A percentile compares a stretch with the other conserved stretches of the same genome.
These are phyloP conservation scores for Pharus latifolius DNA, from an alignment of 176 grass and related monocot genomes.

Conservation along the genomic window DNA sequence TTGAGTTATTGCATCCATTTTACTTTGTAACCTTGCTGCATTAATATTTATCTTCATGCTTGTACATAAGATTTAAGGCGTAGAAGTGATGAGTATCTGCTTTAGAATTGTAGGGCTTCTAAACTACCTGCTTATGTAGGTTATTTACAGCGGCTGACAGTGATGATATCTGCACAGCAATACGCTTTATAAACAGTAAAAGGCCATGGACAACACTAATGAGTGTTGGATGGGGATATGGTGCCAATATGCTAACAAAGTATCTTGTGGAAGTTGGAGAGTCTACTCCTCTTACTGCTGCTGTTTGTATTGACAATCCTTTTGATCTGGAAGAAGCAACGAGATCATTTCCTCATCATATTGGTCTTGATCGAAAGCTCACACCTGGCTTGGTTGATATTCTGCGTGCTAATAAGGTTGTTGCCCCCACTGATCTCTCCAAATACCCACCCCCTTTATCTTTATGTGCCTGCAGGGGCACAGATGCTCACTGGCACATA, in stretches of 20 bases:
- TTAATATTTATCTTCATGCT: neutral
- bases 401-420: constrained; percentile 79
- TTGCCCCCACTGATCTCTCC: neutral
- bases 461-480: neutral
- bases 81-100: neutral
- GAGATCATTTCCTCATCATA: constrained; percentile 52
- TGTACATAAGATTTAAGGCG: neutral
- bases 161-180: constrained; percentile 67
- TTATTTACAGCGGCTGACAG: constrained; percentile 99
- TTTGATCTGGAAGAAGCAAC: constrained; percentile 90
- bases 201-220: constrained; percentile 85
- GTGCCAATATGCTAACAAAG: constrained; percentile 91
- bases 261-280: constrained; percentile 90
- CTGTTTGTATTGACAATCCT: constrained; percentile 80
- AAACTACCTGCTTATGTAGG: constrained; percentile 69
- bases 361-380: constrained; percentile 63
- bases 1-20: neutral
- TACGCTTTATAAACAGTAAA: constrained; percentile 54
- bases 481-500: neutral
- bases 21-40: neutral
- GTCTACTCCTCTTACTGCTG: constrained; percentile 79
- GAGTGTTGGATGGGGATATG: constrained; percentile 74
- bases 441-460: neutral
- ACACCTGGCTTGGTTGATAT: constrained; percentile 75
- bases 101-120: constrained; percentile 20